These are phyloP conservation scores for Parastagonospora nodorum DNA, from an alignment of 2,329 filamentous ascomycete genomes.

Conservation along the genomic window DNA sequence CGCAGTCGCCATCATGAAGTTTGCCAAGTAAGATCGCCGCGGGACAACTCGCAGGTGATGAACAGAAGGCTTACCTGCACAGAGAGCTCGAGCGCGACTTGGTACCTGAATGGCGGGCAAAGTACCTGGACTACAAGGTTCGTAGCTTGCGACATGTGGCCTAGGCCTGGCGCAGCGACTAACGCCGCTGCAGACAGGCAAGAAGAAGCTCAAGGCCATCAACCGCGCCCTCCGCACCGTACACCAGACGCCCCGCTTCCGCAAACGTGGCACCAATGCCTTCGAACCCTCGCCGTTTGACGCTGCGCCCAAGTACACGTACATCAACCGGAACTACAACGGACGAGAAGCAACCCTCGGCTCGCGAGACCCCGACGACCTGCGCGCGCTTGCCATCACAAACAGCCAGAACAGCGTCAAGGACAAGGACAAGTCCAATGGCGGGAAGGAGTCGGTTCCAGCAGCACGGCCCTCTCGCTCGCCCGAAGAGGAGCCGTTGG, in stretches of 20 bases:
- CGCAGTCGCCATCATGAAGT: conserved; percentile 57
- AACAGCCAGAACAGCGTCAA: conserved; percentile 29
- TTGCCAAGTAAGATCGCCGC: conserved; percentile 59
- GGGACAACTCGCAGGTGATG: not conserved
- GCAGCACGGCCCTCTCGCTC: conserved; percentile 11
- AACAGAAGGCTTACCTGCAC: conserved; percentile 11
- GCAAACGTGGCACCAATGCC: conserved; percentile 39
- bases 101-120: conserved; percentile 92
- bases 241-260: conserved; percentile 58
- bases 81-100: conserved; percentile 83
- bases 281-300: conserved; percentile 41
- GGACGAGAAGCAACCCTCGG: conserved; percentile 19
- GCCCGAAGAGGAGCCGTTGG: conserved; percentile 40
- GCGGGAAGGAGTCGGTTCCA: conserved; percentile 5
- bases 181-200: conserved; percentile 62
- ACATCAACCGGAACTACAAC: conserved; percentile 43
- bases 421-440: conserved; percentile 15
- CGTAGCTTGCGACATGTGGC: conserved; percentile 15
- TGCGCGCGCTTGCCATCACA: conserved; percentile 29
- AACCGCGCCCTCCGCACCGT: conserved; percentile 68
- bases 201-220: conserved; percentile 90
- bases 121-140: conserved; percentile 94
- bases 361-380: conserved; percentile 26
- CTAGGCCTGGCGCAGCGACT: conserved; percentile 9
- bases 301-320: conserved; percentile 48